These are phyloP conservation scores for Suillus subluteus DNA, from an alignment of 768 basidiomycete species.

Conservation along the genomic window DNA sequence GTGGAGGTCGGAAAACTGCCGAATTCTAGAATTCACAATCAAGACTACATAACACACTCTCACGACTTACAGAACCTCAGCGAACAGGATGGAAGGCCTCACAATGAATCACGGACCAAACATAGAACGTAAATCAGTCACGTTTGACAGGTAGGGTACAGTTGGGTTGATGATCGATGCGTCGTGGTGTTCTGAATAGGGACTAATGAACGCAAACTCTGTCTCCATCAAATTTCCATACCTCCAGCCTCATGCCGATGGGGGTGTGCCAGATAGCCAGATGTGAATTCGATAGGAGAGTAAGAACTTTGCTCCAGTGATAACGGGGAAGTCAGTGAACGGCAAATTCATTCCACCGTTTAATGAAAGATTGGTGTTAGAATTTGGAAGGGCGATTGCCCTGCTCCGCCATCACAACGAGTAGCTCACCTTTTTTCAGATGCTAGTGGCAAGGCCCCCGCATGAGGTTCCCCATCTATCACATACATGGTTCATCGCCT, in stretches of 20 bases:
- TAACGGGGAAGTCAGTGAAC: not conserved
- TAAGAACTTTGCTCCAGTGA: not conserved
- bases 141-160: not conserved
- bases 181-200: conserved; percentile 2
- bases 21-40: not conserved
- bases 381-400: not conserved
- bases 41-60: conserved; percentile 3
- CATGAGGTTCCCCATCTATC: not conserved
- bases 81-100: not conserved
- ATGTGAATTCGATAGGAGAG: not conserved
- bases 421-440: not conserved
- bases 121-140: not conserved
- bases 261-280: not conserved
- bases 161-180: not conserved
- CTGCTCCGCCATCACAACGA: not conserved
- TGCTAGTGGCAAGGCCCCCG: not conserved
- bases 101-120: conserved; percentile 3
- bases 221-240: conserved; percentile 4
- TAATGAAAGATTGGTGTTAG: not conserved
- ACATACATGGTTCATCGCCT: not conserved
- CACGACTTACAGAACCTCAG: conserved; percentile 1
- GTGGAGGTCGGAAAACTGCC: not conserved
- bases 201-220: not conserved
- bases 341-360: not conserved
- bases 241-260: conserved; percentile 1